Base-by-base conservation (phyloP, 257 asterid species). In the Handroanthus guayacan region DNA sequence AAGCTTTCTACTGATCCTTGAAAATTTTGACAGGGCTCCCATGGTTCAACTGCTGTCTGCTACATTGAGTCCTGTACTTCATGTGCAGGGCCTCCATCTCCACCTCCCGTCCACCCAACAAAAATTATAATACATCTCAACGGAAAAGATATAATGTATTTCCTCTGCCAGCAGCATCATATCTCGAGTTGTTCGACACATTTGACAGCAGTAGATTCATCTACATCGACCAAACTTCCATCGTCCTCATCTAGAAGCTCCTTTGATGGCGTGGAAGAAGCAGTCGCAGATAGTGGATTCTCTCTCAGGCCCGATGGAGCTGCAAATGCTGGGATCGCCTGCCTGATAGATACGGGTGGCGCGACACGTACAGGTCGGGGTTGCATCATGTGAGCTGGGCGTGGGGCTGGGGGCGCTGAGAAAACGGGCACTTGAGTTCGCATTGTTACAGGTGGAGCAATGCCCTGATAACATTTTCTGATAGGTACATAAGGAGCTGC, bases 361-460 rank as follows among this genome's bases (percentile, higher is more conserved):
- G 90, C 86, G 5, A 80, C 69, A 34, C 78, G 86, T 31, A 73
- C 74, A 7, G 31, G 1, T 25, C 20, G 84, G 67, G 87, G 83
- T 18, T 74, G 88, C 82, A 79, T 72, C 68, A 74, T 58, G 66
- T 70, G 89, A 52, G 84, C 55, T 10, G 84, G 80, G 7, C 72
- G 75, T 69, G 83, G 85, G 60, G 73, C 75, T n/a, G 91, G 90
- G 2, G 94, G 92, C 6, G 95, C 90, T 36, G 97, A 84, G 87
- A 84, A 92, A 48, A 90, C 97, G 0, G 96, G 96, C 69, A 92
- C 86, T 0, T 91, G 73, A 9, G 78, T 88, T 79, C 96, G 81
- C 34, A 89, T 66, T 12, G 93, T 86, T 11, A 92, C 95, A 0
- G 93, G 91, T 14, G 92, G 95, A 25, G 97, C 97, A 52, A 88